Evolutionary conservation across 192 early-diverging fungal genomes (phyloP).

Genomic region (Helicostylum pulchrum): DNA sequence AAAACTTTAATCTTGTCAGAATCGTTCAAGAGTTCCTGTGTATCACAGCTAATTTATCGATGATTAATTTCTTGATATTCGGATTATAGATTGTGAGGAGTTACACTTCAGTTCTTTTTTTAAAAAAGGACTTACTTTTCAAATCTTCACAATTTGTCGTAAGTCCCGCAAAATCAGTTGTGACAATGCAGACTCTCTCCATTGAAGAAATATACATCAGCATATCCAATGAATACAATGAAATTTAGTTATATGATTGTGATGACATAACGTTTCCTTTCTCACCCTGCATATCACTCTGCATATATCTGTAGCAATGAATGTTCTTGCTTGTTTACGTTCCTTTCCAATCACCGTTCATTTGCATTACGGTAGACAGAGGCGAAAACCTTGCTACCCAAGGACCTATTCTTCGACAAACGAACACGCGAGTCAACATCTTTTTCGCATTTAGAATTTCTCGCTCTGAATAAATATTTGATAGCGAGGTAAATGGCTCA

Average conservation of each 20-base stretch:
- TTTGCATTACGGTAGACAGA: not conserved
- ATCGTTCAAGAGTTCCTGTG: not conserved
- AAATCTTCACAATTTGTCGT: constrained; percentile 2
- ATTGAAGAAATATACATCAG: not conserved
- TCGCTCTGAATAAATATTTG: constrained; percentile 8
- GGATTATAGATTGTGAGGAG: constrained; percentile 1
- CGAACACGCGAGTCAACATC: not conserved
- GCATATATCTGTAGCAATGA: not conserved
- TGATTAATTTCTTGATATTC: not conserved
- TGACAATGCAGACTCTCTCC: not conserved
- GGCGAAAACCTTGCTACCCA: not conserved
- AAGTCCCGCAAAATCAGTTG: not conserved
- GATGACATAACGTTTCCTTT: not conserved
- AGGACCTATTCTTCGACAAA: not conserved
- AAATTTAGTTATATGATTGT: not conserved
- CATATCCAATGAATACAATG: not conserved
- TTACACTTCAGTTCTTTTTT: constrained; percentile 2
- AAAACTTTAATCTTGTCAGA: constrained; percentile 4
- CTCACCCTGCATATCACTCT: constrained; percentile 1
- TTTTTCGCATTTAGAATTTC: not conserved
- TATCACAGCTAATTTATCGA: constrained; percentile 5
- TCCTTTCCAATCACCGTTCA: not conserved
- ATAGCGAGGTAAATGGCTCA: constrained; percentile 6
- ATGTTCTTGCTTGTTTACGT: not conserved
- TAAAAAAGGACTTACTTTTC: constrained; percentile 1